Evolutionary conservation across 2,329 filamentous ascomycete species (phyloP), one percentile per base, ranked within the genome.

Genomic region (Aciculosporium take): DNA sequence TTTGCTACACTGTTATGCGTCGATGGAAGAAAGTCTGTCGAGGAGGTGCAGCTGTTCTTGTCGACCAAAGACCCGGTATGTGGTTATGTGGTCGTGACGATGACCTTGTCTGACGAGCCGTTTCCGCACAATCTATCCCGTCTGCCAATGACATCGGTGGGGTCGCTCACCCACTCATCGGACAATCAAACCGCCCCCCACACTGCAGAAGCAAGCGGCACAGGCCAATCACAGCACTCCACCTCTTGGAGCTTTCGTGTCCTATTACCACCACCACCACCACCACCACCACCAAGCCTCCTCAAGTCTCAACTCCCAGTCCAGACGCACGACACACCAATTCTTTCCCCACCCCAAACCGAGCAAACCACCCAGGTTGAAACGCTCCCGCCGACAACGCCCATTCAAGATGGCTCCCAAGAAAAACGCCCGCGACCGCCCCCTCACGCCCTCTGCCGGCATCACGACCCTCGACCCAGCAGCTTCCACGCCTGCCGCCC

Each of bases 391-490:
- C 45, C 21, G 23, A 31, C 39, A 18, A 28, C 36, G 27, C 36
- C 39, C 28, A 32, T 46, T 29, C 37, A 52, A 39, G 52, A 71
- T 74, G 72, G 65, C 71, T 37, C 66, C 70, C 34, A 76, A 73
- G 61, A 69, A 66, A 49, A 63, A 56, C 48, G 55, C 47, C 37
- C 57, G 54, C 51, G 57, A 56, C 17, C 49, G 53, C 25, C 43
- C 53, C 25, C 7, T 20, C 12, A 47, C 45, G 40, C 43, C 47
- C 8, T 24, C 38, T 12, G 24, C 42, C 25, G 13, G 41, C 33
- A 42, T 41, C 37, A 15, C 33, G n/a, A 35, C 38, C 8, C 35
- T 25, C 17, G 40, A 38, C 13, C n/a, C n/a, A n/a, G n/a, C n/a
- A n/a, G n/a, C n/a, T n/a, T n/a, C n/a, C n/a, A n/a, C n/a, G n/a